Base-by-base conservation (phyloP, 129 eudicot genomes). In the Deinandra increscens region DNA sequence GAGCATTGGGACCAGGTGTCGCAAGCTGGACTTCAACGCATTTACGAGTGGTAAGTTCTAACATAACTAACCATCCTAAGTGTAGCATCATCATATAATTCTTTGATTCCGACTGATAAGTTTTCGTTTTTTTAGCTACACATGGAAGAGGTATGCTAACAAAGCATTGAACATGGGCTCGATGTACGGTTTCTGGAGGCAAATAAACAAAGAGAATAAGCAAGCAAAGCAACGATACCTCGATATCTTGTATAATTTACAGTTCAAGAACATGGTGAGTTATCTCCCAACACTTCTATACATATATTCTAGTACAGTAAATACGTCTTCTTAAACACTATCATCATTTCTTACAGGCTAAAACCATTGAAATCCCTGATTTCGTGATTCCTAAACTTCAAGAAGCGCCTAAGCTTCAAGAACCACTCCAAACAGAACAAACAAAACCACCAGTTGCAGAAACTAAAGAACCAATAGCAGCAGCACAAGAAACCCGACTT, bases 111-210 rank as follows among this genome's bases (percentile, higher is more conserved):
- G 13, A 36, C 19, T 48, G 42, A 76, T 60, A 50, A 59, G 7
- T 7, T 51, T 69, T 50, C 14, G 15, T 50, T 37, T 19, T 15
- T 73, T 80, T 94, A 94, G 99, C 78, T 94, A 94, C 67, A 90
- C 99, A 67, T 94, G 99, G 99, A 87, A 90, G 85, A 94, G 90
- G 18, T 89, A 90, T 65, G 97, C 97, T 34, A 90, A 82, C 77
- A 90, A 85, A 72, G 87, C 83, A 6, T 68, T 94, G 87, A 87
- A 86, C 70, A 90, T 94, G 97, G 96, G 97, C 37, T 78, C 84
- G 36, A 79, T 78, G 50, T 87, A 94, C 55, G 90, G 86, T 2
- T 77, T 90, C 70, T 94, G 99, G 99, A 90, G 70, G 73, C 85
- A 80, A 71, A 0, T 94, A 44, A 87, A 83, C 85, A 85, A 83